Percentiles rank a stretch among this genome's conserved stretches.
These are phyloP conservation scores for Candida sanyiensis DNA, from an alignment of 805 yeast genomes.

Conservation along the genomic window DNA sequence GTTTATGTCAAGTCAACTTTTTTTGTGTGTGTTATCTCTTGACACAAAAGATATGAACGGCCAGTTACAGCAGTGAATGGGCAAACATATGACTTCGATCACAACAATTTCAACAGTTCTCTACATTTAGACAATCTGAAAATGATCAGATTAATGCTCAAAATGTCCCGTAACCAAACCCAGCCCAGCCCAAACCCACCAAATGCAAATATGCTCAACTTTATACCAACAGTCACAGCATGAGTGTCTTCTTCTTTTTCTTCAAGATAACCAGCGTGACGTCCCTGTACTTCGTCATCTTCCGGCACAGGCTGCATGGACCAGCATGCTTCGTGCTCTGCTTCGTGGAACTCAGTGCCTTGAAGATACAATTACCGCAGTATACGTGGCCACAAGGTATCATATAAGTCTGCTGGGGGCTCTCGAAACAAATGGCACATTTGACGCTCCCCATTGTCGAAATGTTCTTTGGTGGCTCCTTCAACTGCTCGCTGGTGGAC, in stretches of 20 bases:
- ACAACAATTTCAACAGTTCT: too few relatives aligned
- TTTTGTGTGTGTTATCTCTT: too few relatives aligned
- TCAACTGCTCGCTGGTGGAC: conserved; percentile 31
- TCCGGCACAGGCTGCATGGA: conserved; percentile 39
- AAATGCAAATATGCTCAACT: neutral
- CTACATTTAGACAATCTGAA: neutral
- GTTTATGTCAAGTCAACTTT: too few relatives aligned
- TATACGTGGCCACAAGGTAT: conserved; percentile 56
- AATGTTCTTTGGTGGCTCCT: conserved; percentile 15
- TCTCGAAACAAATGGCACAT: conserved; percentile 55
- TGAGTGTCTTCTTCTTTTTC: conserved; percentile 21
- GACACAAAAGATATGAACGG: too few relatives aligned
- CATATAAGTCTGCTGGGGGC: conserved; percentile 41
- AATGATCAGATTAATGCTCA: too few relatives aligned
- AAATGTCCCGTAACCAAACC: too few relatives aligned
- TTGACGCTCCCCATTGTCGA: conserved; percentile 17
- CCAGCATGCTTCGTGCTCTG: conserved; percentile 29
- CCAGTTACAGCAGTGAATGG: too few relatives aligned
- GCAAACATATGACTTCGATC: too few relatives aligned
- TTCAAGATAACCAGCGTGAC: conserved; percentile 29
- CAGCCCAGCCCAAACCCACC: neutral
- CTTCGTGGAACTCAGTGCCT: conserved; percentile 35
- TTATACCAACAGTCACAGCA: too few relatives aligned
- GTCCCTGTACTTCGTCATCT: conserved; percentile 29
- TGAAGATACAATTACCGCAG: conserved; percentile 48